Conservation (phyloP, 148 eudicot species). For the Rhododendron griersonianum region DNA sequence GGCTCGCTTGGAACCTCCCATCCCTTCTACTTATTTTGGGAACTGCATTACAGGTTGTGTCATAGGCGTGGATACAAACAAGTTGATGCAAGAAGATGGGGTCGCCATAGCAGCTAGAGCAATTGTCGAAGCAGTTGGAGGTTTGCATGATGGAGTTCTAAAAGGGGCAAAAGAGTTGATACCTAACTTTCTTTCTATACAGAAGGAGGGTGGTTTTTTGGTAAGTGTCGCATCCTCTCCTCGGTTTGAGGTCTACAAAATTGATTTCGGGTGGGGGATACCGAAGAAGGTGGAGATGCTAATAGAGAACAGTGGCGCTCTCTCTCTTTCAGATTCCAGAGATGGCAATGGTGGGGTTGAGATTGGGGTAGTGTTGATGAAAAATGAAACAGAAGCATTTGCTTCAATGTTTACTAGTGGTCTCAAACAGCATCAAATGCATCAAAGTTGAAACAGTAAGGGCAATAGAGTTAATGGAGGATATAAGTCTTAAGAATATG, state of each 20-base stretch:
- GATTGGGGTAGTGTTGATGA: slow-evolving; percentile 6
- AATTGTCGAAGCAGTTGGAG: background rate
- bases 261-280: slow-evolving; percentile 12
- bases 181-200: background rate
- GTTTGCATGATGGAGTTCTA: too few species aligned
- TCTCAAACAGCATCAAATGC: background rate
- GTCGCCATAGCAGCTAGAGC: background rate
- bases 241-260: slow-evolving; percentile 7
- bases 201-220: background rate
- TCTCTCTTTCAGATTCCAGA: slow-evolving; percentile 14
- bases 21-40: background rate
- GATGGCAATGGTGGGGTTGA: slow-evolving; percentile 8
- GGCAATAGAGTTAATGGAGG: background rate
- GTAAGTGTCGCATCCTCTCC: slow-evolving; percentile 5
- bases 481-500: background rate
- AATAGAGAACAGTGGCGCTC: background rate
- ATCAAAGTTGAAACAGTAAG: background rate
- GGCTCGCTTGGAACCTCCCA: background rate
- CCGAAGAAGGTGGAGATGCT: background rate
- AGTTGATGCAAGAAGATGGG: background rate
- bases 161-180: background rate
- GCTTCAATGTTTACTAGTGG: slow-evolving; percentile 1
- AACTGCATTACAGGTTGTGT: background rate
- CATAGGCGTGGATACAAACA: too few species aligned
- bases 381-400: background rate